Evolutionary conservation across 2,329 filamentous ascomycete genomes (phyloP).

Genomic region (Harringtonia lauricola): DNA sequence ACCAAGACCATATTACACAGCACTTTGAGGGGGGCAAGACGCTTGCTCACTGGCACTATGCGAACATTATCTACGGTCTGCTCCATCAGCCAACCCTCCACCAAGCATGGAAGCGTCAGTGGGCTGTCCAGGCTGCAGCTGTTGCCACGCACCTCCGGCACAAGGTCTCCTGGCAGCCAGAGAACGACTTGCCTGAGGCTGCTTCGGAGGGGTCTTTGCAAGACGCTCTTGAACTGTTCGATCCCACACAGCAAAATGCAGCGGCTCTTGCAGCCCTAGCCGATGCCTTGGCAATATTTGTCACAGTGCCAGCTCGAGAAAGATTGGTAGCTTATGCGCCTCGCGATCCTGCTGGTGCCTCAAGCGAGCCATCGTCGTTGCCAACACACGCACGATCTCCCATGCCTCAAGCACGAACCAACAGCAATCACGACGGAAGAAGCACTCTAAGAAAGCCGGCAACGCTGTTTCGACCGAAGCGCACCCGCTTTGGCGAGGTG

Average conservation of each 20-base stretch:
- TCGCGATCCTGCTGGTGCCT: background rate
- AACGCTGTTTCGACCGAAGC: no score
- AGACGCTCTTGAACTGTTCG: slow-evolving; percentile 55
- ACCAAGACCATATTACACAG: slow-evolving; percentile 57
- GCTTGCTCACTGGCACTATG: slow-evolving; percentile 58
- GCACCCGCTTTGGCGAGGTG: no score
- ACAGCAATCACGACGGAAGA: no score
- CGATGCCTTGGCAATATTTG: slow-evolving; percentile 36
- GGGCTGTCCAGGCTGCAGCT: slow-evolving; percentile 30
- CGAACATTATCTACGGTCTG: slow-evolving; percentile 54
- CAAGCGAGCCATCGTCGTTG: background rate
- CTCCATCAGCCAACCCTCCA: slow-evolving; percentile 54
- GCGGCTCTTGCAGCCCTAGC: slow-evolving; percentile 46
- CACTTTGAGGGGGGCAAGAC: slow-evolving; percentile 55
- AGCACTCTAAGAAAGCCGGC: no score
- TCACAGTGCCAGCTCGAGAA: slow-evolving; percentile 16
- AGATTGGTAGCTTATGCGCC: no score
- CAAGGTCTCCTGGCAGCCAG: slow-evolving; percentile 49
- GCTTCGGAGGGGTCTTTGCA: slow-evolving; percentile 27
- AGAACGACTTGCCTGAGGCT: slow-evolving; percentile 18
- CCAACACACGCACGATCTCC: no score
- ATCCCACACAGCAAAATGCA: slow-evolving; percentile 43
- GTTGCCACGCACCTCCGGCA: slow-evolving; percentile 38
- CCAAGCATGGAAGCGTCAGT: slow-evolving; percentile 48
- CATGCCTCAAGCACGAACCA: no score